Evolutionary conservation across 306 rosid species (phyloP), one percentile per base, ranked within the genome.

Genomic region (Dryas drummondii): DNA sequence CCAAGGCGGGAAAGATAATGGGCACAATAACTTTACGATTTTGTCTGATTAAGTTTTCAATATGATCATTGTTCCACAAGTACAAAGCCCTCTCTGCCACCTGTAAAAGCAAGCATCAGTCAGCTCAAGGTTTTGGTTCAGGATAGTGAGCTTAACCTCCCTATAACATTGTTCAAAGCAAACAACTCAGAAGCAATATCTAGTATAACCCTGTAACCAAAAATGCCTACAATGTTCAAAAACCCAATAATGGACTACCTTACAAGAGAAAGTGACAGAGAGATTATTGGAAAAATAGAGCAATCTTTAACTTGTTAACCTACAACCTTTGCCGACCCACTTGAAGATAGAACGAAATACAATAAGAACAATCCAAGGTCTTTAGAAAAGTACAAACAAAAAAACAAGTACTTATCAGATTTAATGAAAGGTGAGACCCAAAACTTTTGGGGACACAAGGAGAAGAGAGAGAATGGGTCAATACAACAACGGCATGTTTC

Each of bases 1-100:
- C 96, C 85, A 90, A 75, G 4, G 96, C 88, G 22, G 92, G 91
- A 83, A 90, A 90, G 80, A 90, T 84, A 67, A 90, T 81, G 77
- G 92, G 96, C 62, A 90, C 82, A 66, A 90, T 84, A 61, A 83
- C 86, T 67, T 79, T 84, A 22, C 78, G 77, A 74, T 90, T 84
- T 82, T 87, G 88, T 76, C 81, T 78, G 66, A 90, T 86, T 56
- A 90, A 83, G 76, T 79, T 84, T 80, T 88, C 89, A 46, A 88
- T 84, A 79, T 90, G 96, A 70, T 86, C 92, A 71, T 88, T 90
- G 82, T 86, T 90, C 91, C 92, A 88, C 76, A 90, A 76, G 81
- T 77, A 90, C 74, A 90, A 74, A 15, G 91, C 92, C 78, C 96
- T 90, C 85, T 90, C 96, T 13, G 96, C 93, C 56, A 90, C 96